Base-by-base conservation (phyloP, 2,329 filamentous ascomycete species). In the Cytospora leucostoma region DNA sequence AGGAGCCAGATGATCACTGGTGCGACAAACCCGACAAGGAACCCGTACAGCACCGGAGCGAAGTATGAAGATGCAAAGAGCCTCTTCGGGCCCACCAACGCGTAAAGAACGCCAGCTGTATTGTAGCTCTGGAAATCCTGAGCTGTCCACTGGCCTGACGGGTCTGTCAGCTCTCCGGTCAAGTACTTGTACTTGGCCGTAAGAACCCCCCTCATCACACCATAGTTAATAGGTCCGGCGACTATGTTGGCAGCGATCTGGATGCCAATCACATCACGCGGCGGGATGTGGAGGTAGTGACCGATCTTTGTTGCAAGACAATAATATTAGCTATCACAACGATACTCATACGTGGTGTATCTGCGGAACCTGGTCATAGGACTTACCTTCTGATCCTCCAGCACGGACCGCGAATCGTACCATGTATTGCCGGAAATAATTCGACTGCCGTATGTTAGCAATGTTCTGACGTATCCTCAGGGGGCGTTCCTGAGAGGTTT, bases 391-490 rank as follows among this genome's bases (percentile, higher is more conserved):
- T 69, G 66, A 33, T 69, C 65, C 37, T 69, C 63, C 8, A 69
- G 51, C 1, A 69, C 65, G 7, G 52, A 58, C 2, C 50, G 47
- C 11, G 61, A 66, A 32, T 67, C 66, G 40, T 69, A 69, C 66
- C 66, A 68, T 1, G 61, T 62, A 47, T 68, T 69, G 17, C 66
- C 67, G 0, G 67, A 68, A 19, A 69, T 69, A 49, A 66, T 61
- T 2, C 58, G 62, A 57, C n/a, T 38, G 11, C 2, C 0, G 1
- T n/a, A 21, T 44, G 40, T 44, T 21, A 59, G 13, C 17, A 4
- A 15, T 3, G 10, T 17, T 19, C 2, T 11, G n/a, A 7, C 3
- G 6, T 1, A 40, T 4, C 7, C 7, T 10, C 21, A 33, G 44
- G 21, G 4, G 2, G 10, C n/a, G 33, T 34, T 21, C 44, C 44